Evolutionary conservation across 768 basidiomycete species (phyloP).

Genomic region (Macrolepiota albuminosa): DNA sequence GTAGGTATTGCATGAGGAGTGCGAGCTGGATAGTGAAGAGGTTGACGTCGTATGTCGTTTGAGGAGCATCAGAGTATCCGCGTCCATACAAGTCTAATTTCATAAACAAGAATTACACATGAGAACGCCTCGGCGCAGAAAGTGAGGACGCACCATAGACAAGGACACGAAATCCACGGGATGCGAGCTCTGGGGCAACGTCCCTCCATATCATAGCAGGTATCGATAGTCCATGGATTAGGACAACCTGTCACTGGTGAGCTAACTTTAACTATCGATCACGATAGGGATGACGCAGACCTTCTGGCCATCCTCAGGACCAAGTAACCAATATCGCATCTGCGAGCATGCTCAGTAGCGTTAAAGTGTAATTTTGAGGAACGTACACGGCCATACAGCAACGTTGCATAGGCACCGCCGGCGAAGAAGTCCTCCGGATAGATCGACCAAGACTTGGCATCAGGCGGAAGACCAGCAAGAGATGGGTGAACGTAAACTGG

Average conservation of each 20-base stretch:
- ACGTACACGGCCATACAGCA: constrained; percentile 61
- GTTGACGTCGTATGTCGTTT: constrained; percentile 56
- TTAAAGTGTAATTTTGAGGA: background rate
- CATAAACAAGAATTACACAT: background rate
- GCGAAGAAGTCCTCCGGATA: constrained; percentile 69
- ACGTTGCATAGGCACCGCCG: constrained; percentile 56
- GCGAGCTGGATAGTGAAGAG: constrained; percentile 79
- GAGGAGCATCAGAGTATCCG: constrained; percentile 79
- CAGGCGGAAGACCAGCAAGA: constrained; percentile 52
- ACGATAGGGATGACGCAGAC: constrained; percentile 30
- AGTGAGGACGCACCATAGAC: constrained; percentile 51
- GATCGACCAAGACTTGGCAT: constrained; percentile 57
- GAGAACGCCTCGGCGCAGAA: background rate
- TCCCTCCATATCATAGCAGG: constrained; percentile 78
- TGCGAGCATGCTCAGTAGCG: constrained; percentile 19
- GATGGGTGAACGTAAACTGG: constrained; percentile 49
- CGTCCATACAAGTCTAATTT: constrained; percentile 72
- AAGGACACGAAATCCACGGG: constrained; percentile 66
- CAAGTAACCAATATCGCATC: constrained; percentile 76
- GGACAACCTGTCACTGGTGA: constrained; percentile 46
- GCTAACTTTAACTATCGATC: background rate
- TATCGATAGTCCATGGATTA: constrained; percentile 76
- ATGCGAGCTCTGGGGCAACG: constrained; percentile 59
- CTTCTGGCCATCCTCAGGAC: constrained; percentile 63
- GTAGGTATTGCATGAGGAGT: constrained; percentile 72